Evolutionary conservation across 768 basidiomycete genomes (phyloP), one percentile per base, ranked within the genome.

Genomic region (Boletales sp.): DNA sequence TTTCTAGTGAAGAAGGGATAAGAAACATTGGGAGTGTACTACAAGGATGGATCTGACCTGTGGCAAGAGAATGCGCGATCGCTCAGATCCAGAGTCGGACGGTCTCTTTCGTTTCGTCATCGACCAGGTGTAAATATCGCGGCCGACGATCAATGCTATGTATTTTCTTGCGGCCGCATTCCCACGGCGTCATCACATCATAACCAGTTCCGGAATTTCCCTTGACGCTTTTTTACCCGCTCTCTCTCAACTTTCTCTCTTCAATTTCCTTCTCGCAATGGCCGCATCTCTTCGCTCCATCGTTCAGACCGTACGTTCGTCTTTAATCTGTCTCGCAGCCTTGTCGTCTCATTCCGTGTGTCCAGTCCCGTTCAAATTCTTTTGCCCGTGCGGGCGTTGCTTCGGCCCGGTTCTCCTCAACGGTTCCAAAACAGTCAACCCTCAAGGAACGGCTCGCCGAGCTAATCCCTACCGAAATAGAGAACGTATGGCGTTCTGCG

Each of bases 391-490:
- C 70, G 36, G 60, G 72, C 17, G 62, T 74, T 49, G 70, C 74
- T 34, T 74, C 78, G 32, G 75, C 75, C 57, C 78, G 84, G 47
- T 80, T 84, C 60, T 81, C 80, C 42, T 86, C 86, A n/a, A 76
- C 84, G 14, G 71, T 76, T 39, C 65, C 80, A 30, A 87, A 85
- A 70, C 80, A 80, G 39, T 77, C 80, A 52, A 83, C 90, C 25
- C 80, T 98, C 67, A 95, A 94, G 76, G 93, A 97, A 72, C 82
- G 92, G 46, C 79, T 98, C 53, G 82, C 90, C 32, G 90, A 96
- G 73, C 83, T 97, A 70, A 97, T 98, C 62, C 95, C 95, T 51
- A 76, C 78, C 55, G 87, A 95, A 66, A 80, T 51, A 68, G 77
- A 54, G 73, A 76, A 61, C 65, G 74, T 53, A 40, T 32, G n/a